These are phyloP conservation scores for Mercurialis annua DNA, from an alignment of 345 rosid genomes.

Conservation along the genomic window DNA sequence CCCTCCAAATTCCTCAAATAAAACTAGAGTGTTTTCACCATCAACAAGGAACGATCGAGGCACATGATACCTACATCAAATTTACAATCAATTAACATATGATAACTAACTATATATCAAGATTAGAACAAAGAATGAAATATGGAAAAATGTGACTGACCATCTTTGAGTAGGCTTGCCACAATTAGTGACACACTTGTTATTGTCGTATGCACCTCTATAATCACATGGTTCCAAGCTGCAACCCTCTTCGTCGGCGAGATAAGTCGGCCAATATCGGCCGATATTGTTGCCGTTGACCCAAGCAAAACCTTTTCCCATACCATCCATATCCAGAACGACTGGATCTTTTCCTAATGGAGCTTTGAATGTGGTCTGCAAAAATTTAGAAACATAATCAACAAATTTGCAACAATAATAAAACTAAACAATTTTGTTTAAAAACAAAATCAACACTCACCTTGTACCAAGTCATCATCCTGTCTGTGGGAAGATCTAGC, in stretches of 20 bases:
- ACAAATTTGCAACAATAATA: background rate
- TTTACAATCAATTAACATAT: background rate
- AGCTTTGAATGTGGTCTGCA: conserved; percentile 18
- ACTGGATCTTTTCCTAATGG: conserved; percentile 23
- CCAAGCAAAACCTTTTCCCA: conserved; percentile 27
- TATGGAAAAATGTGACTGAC: conserved; percentile 13
- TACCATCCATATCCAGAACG: conserved; percentile 10
- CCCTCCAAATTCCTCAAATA: conserved; percentile 18
- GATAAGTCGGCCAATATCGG: conserved; percentile 21
- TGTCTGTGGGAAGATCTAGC: conserved; percentile 7
- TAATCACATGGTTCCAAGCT: conserved; percentile 12
- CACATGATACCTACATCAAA: conserved; percentile 8
- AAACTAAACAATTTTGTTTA: too few species aligned
- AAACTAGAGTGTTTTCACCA: background rate
- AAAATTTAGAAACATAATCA: background rate
- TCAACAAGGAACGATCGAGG: conserved; percentile 12
- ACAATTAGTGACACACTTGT: conserved; percentile 36
- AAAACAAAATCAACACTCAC: too few species aligned
- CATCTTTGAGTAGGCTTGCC: conserved; percentile 59
- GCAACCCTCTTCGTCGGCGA: conserved; percentile 11
- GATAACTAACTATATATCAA: background rate
- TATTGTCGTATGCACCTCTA: conserved; percentile 11
- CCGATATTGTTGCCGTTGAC: conserved; percentile 24
- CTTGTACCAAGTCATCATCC: conserved; percentile 26
- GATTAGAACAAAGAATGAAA: too few species aligned